A percentile compares a stretch with the other conserved stretches of the same genome.
These are phyloP conservation scores for Sugiyamaella floridensis DNA, from an alignment of 805 yeast species.

Conservation along the genomic window DNA sequence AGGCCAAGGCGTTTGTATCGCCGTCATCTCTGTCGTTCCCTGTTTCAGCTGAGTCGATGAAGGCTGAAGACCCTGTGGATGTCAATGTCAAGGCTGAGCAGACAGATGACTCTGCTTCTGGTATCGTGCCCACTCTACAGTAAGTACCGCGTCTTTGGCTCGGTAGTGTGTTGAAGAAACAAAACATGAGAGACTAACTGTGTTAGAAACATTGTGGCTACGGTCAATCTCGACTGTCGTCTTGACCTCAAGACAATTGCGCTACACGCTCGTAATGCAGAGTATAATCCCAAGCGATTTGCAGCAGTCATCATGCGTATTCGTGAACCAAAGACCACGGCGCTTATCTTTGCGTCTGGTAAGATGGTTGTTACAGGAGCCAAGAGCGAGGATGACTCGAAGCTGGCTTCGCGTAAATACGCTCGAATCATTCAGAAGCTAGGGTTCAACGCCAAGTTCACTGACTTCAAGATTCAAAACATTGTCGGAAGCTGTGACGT, in stretches of 20 bases:
- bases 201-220: conserved; percentile 86
- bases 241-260: conserved; percentile 95
- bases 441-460: conserved; percentile 95
- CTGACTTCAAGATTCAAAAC: conserved; percentile 96
- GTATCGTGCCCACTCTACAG: conserved; percentile 85
- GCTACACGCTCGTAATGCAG: conserved; percentile 97
- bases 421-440: conserved; percentile 97
- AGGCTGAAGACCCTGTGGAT: conserved; percentile 6
- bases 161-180: not conserved
- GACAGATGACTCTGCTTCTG: conserved; percentile 77
- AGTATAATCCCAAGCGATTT: conserved; percentile 92
- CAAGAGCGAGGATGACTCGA: conserved; percentile 97
- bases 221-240: conserved; percentile 93
- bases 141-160: conserved; percentile 10
- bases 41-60: conserved; percentile 38
- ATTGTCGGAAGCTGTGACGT: conserved; percentile 99
- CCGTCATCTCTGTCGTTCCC: conserved; percentile 60
- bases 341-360: conserved; percentile 95
- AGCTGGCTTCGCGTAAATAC: conserved; percentile 92
- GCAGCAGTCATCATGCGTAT: conserved; percentile 99
- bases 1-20: conserved; percentile 66
- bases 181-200: not conserved
- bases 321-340: conserved; percentile 97
- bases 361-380: conserved; percentile 99
- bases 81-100: conserved; percentile 19